These are phyloP conservation scores for Eremochloa ophiuroides DNA, from an alignment of 176 grass and related monocot species.

Conservation along the genomic window DNA sequence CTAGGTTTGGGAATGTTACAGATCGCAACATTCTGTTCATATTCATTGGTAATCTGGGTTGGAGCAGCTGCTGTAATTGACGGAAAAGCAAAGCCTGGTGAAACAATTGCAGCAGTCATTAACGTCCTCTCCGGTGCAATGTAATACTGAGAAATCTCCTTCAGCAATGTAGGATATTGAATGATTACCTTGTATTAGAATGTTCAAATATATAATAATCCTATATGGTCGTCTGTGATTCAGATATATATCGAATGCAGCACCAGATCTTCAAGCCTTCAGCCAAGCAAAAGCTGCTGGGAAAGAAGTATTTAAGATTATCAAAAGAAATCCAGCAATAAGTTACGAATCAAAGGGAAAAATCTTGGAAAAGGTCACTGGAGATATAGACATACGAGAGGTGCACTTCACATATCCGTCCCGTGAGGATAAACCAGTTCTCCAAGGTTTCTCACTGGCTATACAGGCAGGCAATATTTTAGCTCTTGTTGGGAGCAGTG, in stretches of 20 bases:
- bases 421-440: constrained; percentile 29
- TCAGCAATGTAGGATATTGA: constrained; percentile 2
- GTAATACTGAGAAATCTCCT: constrained; percentile 33
- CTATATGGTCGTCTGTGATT: background rate
- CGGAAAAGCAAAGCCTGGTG: constrained; percentile 39
- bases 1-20: constrained; percentile 59
- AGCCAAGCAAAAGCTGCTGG: constrained; percentile 52
- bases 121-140: constrained; percentile 65
- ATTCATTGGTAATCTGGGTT: constrained; percentile 49
- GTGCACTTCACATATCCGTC: constrained; percentile 61
- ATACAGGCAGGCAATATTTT: constrained; percentile 31
- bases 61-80: constrained; percentile 44
- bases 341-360: constrained; percentile 24
- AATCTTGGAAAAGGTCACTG: constrained; percentile 31
- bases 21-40: constrained; percentile 57
- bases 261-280: constrained; percentile 62
- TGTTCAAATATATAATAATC: background rate
- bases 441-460: constrained; percentile 39
- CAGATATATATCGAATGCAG: constrained; percentile 65
- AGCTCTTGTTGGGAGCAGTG: constrained; percentile 52
- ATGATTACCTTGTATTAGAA: background rate
- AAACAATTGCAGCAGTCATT: constrained; percentile 55
- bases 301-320: constrained; percentile 34
- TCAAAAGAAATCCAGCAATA: constrained; percentile 45
- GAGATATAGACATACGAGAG: constrained; percentile 31